A percentile compares a stretch with the other conserved stretches of the same genome.
phyloP scores from a whole-genome alignment of 352 stramenopile species.

The Pythium sp. region DNA sequence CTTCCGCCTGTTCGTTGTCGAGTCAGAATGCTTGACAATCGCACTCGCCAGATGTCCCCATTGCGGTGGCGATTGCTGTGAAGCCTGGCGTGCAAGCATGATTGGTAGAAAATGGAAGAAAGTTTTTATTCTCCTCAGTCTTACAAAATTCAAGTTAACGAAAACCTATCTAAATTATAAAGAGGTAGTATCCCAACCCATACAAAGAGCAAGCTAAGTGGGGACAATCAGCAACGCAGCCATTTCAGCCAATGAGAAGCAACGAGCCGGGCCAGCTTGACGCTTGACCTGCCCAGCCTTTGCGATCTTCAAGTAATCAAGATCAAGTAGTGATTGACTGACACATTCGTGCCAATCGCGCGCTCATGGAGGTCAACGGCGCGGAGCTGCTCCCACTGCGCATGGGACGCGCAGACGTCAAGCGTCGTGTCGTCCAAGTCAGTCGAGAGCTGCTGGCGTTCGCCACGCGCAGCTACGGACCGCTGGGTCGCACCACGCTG shows the following conservation, averaged over 20 bases:
- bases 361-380: neutral
- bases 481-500: conserved; percentile 34
- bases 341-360: neutral
- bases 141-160: too few species aligned
- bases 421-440: conserved; percentile 29
- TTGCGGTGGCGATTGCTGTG: too few species aligned
- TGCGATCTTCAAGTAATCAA: neutral
- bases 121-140: too few species aligned
- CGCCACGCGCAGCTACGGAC: conserved; percentile 43
- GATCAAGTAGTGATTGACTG: neutral
- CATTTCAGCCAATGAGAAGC: conserved; percentile 13
- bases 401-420: conserved; percentile 17
- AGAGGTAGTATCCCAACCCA: too few species aligned
- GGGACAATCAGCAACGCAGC: too few species aligned
- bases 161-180: too few species aligned
- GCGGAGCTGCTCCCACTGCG: conserved; percentile 7
- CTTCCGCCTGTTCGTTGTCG: neutral
- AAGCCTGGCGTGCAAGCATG: too few species aligned
- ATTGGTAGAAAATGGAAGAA: too few species aligned
- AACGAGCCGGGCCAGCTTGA: neutral
- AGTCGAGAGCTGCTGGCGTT: conserved; percentile 29
- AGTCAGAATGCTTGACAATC: neutral
- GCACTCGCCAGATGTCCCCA: too few species aligned
- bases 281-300: neutral
- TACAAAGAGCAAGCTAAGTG: too few species aligned